These are phyloP conservation scores for Cercospora berteroae DNA, from an alignment of 2,329 filamentous ascomycete genomes.

Conservation along the genomic window DNA sequence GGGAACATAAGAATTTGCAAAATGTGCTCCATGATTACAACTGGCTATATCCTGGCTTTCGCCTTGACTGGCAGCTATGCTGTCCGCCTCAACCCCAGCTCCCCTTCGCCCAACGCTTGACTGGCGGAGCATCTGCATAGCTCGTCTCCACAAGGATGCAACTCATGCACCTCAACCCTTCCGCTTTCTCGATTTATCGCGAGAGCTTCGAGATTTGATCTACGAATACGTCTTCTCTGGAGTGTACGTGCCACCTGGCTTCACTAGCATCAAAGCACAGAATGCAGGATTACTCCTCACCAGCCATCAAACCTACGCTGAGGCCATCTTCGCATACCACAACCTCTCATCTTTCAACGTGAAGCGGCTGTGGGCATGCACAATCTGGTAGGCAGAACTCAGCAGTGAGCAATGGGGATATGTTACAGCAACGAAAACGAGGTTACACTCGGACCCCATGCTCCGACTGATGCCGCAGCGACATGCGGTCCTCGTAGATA, in stretches of 20 bases:
- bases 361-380: not conserved
- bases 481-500: not conserved
- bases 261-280: not conserved
- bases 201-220: not conserved
- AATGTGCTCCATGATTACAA: not conserved
- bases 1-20: not conserved
- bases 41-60: not conserved
- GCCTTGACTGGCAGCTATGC: not conserved
- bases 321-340: not conserved
- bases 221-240: not conserved
- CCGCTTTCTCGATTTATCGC: not conserved
- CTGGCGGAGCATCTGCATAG: not conserved
- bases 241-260: not conserved
- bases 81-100: not conserved
- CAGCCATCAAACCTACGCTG: not conserved
- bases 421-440: not conserved
- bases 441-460: not conserved
- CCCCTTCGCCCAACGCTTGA: not conserved
- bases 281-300: not conserved
- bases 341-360: not conserved
- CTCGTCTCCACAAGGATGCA: not conserved
- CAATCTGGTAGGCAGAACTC: not conserved
- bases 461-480: not conserved
- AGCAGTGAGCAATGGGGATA: not conserved
- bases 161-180: not conserved